Percentiles rank a stretch among this genome's conserved stretches.
phyloP scores from a whole-genome alignment of 495 filamentous ascomycete genomes.

The Lasiosphaeris hirsuta region DNA sequence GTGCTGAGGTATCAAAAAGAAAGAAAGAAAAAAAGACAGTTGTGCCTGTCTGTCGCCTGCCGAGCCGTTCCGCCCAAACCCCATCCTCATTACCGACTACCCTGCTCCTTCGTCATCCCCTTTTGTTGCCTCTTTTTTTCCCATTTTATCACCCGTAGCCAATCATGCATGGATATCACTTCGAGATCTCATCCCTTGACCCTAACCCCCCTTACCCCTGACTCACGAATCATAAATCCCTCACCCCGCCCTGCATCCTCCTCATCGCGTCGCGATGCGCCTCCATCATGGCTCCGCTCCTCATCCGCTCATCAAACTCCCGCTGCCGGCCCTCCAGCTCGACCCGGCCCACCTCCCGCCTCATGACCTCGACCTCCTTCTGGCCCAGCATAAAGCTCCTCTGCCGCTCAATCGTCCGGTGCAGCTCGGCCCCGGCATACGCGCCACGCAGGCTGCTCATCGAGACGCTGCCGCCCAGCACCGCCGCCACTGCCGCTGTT shows the following conservation, averaged over 20 bases:
- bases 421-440: slow-evolving; percentile 22
- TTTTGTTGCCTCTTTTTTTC: too few species aligned
- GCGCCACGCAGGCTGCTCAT: slow-evolving; percentile 16
- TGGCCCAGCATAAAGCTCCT: slow-evolving; percentile 40
- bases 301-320: slow-evolving; percentile 70
- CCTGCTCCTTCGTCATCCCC: too few species aligned
- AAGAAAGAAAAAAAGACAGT: too few species aligned
- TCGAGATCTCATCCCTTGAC: too few species aligned
- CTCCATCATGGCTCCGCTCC: slow-evolving; percentile 69
- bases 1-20: too few species aligned
- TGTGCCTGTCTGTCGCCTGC: too few species aligned
- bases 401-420: slow-evolving; percentile 42
- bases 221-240: slow-evolving; percentile 34
- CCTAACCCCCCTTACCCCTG: background rate
- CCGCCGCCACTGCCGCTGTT: too few species aligned
- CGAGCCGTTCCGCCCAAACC: too few species aligned
- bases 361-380: slow-evolving; percentile 46
- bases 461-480: slow-evolving; percentile 12
- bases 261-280: slow-evolving; percentile 79
- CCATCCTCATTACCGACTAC: too few species aligned
- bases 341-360: slow-evolving; percentile 40
- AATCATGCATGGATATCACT: too few species aligned
- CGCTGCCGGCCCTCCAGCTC: slow-evolving; percentile 48
- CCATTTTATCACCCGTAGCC: too few species aligned
- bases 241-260: slow-evolving; percentile 74